These are phyloP conservation scores for Trypanosomatidae sp. DNA, from an alignment of 208 protist species.

Conservation along the genomic window DNA sequence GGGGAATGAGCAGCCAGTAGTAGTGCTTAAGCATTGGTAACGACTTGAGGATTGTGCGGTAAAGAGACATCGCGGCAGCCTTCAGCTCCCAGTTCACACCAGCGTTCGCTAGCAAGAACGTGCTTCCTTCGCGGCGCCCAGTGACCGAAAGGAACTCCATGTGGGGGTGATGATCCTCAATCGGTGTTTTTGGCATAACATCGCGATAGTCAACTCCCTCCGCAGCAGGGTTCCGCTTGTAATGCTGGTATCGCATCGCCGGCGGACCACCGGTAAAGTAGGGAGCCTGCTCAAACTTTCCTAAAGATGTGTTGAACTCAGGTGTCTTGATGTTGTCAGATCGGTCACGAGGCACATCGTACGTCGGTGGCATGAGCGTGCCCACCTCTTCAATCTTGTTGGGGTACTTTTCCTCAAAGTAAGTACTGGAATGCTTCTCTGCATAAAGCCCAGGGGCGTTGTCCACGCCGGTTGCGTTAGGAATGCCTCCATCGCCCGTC, in stretches of 20 bases:
- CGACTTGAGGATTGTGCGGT: slow-evolving; percentile 77
- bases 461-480: slow-evolving; percentile 50
- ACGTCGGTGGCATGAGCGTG: slow-evolving; percentile 28
- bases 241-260: slow-evolving; percentile 83
- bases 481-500: slow-evolving; percentile 17
- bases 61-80: slow-evolving; percentile 71
- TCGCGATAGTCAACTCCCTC: slow-evolving; percentile 67
- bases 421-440: slow-evolving; percentile 38
- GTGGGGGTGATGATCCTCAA: slow-evolving; percentile 80
- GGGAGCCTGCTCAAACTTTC: slow-evolving; percentile 84
- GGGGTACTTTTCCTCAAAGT: slow-evolving; percentile 71
- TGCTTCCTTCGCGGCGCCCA: slow-evolving; percentile 80
- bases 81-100: slow-evolving; percentile 77
- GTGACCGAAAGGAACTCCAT: slow-evolving; percentile 73
- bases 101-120: slow-evolving; percentile 58
- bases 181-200: slow-evolving; percentile 52
- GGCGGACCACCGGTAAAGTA: slow-evolving; percentile 76
- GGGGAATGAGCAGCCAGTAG: slow-evolving; percentile 79
- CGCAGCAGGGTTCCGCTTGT: slow-evolving; percentile 54
- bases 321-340: slow-evolving; percentile 79
- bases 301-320: slow-evolving; percentile 77
- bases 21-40: slow-evolving; percentile 89
- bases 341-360: slow-evolving; percentile 46
- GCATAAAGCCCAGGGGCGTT: slow-evolving; percentile 64
- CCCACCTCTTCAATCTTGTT: slow-evolving; percentile 41